phyloP scores from a whole-genome alignment of 2,329 filamentous ascomycete genomes.

The Polychaeton citri region DNA sequence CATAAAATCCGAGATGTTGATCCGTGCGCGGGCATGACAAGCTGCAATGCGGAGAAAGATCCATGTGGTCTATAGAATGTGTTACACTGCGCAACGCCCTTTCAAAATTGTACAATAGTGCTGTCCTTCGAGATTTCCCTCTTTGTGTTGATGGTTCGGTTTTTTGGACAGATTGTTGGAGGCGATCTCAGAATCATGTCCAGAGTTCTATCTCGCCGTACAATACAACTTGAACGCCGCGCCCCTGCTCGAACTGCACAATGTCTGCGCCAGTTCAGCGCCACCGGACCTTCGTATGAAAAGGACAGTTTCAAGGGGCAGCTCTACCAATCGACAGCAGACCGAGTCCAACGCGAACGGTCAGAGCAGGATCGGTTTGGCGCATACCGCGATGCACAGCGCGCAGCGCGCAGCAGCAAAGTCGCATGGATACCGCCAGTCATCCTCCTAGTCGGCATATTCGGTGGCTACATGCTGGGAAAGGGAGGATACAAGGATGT shows the following conservation, averaged over 20 bases:
- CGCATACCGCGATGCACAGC: slow-evolving; percentile 19
- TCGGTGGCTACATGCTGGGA: slow-evolving; percentile 43
- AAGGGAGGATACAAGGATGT: slow-evolving; percentile 32
- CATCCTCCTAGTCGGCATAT: slow-evolving; percentile 37
- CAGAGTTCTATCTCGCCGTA: background rate
- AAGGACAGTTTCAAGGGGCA: slow-evolving; percentile 43
- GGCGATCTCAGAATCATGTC: too few species aligned
- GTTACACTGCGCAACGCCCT: too few species aligned
- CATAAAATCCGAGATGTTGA: too few species aligned
- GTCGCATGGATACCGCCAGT: slow-evolving; percentile 19
- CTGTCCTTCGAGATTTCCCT: too few species aligned
- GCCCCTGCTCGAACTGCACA: background rate
- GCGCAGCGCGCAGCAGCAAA: slow-evolving; percentile 11
- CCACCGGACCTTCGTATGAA: slow-evolving; percentile 9
- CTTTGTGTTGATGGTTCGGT: too few species aligned
- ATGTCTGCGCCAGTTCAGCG: background rate
- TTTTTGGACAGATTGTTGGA: too few species aligned
- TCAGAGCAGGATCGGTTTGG: slow-evolving; percentile 41
- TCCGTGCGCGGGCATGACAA: too few species aligned
- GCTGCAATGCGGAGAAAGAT: too few species aligned
- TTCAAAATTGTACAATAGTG: too few species aligned
- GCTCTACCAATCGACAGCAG: slow-evolving; percentile 47
- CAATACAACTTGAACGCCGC: background rate
- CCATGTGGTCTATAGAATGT: too few species aligned
- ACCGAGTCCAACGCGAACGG: slow-evolving; percentile 45